Percentiles rank a stretch among this genome's conserved stretches.
Evolutionary conservation across 805 yeast species (phyloP).

Genomic region (Saccharomycopsis lassenensis): DNA sequence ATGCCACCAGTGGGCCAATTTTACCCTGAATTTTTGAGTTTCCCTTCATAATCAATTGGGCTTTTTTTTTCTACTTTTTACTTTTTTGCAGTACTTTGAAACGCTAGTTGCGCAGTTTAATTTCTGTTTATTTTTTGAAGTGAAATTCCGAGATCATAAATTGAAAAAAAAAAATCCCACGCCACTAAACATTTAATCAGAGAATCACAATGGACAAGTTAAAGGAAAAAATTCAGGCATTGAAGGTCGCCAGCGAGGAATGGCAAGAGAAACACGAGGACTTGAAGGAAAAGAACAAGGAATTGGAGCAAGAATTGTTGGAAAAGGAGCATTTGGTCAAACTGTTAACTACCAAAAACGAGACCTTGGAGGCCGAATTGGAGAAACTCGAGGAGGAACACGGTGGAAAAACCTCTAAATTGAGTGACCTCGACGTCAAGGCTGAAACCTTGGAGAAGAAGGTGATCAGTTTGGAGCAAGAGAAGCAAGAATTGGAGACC

Average conservation of each 20-base stretch:
- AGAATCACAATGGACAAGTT: slow-evolving; percentile 17
- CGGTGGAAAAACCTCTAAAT: slow-evolving; percentile 47
- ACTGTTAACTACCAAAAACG: slow-evolving; percentile 50
- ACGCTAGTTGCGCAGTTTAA: too few relatives aligned
- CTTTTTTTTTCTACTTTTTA: too few relatives aligned
- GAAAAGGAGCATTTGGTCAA: slow-evolving; percentile 56
- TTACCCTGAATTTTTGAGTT: too few relatives aligned
- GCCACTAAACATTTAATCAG: too few relatives aligned
- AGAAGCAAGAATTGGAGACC: slow-evolving; percentile 49
- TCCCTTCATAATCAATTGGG: too few relatives aligned
- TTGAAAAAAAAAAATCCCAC: too few relatives aligned
- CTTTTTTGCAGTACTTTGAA: too few relatives aligned
- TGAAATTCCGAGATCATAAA: too few relatives aligned
- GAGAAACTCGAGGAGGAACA: slow-evolving; percentile 46
- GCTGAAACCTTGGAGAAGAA: slow-evolving; percentile 58
- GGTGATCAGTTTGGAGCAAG: slow-evolving; percentile 50
- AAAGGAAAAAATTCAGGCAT: slow-evolving; percentile 25
- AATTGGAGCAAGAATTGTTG: slow-evolving; percentile 48
- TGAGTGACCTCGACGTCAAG: slow-evolving; percentile 53
- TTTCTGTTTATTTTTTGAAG: too few relatives aligned
- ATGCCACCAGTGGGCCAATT: too few relatives aligned
- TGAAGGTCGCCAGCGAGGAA: slow-evolving; percentile 53
- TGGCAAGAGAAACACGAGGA: slow-evolving; percentile 62
- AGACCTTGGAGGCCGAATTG: slow-evolving; percentile 39
- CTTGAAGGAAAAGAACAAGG: slow-evolving; percentile 42